These are phyloP conservation scores for Pseudocercospora vitis DNA, from an alignment of 2,329 filamentous ascomycete genomes.

Conservation along the genomic window DNA sequence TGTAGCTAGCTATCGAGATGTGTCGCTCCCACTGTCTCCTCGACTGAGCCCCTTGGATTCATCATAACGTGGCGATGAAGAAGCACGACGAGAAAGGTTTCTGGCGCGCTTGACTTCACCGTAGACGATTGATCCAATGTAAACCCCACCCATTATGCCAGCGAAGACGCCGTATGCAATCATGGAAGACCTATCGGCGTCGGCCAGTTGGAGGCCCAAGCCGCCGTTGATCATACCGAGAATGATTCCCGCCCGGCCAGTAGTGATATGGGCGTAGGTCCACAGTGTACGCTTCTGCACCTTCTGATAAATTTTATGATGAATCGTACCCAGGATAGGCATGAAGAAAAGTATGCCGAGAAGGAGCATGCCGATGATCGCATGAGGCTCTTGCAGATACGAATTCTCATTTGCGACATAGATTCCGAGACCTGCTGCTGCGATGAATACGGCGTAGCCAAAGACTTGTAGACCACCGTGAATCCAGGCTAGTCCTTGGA, in stretches of 20 bases:
- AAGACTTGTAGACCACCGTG: slow-evolving; percentile 51
- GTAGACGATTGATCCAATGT: neutral
- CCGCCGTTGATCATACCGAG: slow-evolving; percentile 60
- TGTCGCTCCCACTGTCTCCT: neutral
- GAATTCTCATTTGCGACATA: slow-evolving; percentile 46
- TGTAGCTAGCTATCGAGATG: neutral
- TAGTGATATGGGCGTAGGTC: slow-evolving; percentile 41
- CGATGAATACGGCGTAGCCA: slow-evolving; percentile 49
- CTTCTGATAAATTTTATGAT: slow-evolving; percentile 54
- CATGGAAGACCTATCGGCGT: slow-evolving; percentile 32
- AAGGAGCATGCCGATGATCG: slow-evolving; percentile 56
- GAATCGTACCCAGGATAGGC: slow-evolving; percentile 53
- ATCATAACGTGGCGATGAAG: neutral
- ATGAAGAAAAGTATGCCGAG: slow-evolving; percentile 52
- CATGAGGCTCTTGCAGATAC: slow-evolving; percentile 47
- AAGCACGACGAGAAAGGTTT: neutral
- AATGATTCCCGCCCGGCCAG: slow-evolving; percentile 43
- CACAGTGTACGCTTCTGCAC: slow-evolving; percentile 47
- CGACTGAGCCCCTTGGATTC: neutral
- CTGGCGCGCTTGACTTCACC: neutral
- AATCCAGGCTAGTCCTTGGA: slow-evolving; percentile 46
- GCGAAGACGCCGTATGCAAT: slow-evolving; percentile 53
- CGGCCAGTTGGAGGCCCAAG: slow-evolving; percentile 53
- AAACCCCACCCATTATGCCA: slow-evolving; percentile 27
- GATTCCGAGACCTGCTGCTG: slow-evolving; percentile 54